Percentiles rank a stretch among this genome's conserved stretches.
Evolutionary conservation across 495 filamentous ascomycete species (phyloP).

Genomic region (Aspergillus baeticus): DNA sequence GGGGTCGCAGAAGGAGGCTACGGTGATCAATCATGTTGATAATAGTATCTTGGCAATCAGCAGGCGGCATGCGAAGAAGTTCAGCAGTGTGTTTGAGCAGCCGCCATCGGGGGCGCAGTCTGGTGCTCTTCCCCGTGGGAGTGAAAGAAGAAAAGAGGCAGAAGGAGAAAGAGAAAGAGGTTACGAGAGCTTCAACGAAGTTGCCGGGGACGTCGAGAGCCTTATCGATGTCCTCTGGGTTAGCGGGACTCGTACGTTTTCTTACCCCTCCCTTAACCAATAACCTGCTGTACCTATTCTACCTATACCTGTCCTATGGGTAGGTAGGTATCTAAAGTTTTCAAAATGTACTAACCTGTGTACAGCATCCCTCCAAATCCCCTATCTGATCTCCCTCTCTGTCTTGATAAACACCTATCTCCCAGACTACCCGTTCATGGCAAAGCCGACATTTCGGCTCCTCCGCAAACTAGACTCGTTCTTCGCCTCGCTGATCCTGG

Average conservation of each 20-base stretch:
- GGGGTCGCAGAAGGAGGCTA: constrained; percentile 74
- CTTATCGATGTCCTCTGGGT: constrained; percentile 79
- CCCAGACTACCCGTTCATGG: constrained; percentile 63
- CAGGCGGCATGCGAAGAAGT: constrained; percentile 73
- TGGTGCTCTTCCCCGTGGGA: too few relatives aligned
- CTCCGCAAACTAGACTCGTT: constrained; percentile 76
- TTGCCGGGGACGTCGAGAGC: constrained; percentile 66
- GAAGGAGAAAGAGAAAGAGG: constrained; percentile 40
- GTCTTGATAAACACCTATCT: constrained; percentile 65
- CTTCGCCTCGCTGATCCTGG: constrained; percentile 69
- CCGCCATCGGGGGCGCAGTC: not conserved
- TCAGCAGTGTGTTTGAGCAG: constrained; percentile 49
- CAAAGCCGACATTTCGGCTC: constrained; percentile 60
- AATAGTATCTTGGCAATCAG: constrained; percentile 60
- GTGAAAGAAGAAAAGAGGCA: constrained; percentile 8
- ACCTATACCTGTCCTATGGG: too few relatives aligned
- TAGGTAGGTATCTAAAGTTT: too few relatives aligned
- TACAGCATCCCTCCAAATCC: constrained; percentile 76
- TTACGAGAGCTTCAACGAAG: constrained; percentile 67
- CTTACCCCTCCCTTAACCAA: not conserved
- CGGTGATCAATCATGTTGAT: constrained; percentile 69
- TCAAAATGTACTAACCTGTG: not conserved
- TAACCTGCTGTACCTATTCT: too few relatives aligned
- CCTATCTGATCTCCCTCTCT: constrained; percentile 76
- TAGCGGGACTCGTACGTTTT: constrained; percentile 71